phyloP scores from a whole-genome alignment of 345 rosid species.

The Lumnitzera racemosa region DNA sequence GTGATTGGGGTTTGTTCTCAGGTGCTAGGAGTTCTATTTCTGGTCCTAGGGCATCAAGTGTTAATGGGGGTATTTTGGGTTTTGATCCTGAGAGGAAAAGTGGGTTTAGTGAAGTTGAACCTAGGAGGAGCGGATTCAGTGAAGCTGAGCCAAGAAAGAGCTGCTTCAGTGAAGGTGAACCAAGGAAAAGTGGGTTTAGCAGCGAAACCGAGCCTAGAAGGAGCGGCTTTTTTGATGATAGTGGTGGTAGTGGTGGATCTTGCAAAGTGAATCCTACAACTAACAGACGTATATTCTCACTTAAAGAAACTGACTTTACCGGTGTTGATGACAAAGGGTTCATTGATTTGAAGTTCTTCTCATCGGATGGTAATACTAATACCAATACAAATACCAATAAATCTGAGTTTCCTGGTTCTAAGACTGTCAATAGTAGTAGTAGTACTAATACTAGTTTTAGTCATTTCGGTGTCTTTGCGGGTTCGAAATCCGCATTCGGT shows the following conservation, averaged over 20 bases:
- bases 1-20: slow-evolving; percentile 30
- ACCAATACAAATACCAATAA: slow-evolving; percentile 26
- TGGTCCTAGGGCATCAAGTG: slow-evolving; percentile 81
- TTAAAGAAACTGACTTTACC: slow-evolving; percentile 62
- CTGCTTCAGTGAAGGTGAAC: slow-evolving; percentile 49
- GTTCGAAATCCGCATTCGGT: slow-evolving; percentile 42
- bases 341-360: slow-evolving; percentile 76
- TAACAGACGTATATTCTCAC: slow-evolving; percentile 57
- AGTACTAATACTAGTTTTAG: too few species aligned
- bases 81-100: slow-evolving; percentile 76
- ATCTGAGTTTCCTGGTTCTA: slow-evolving; percentile 16
- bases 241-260: slow-evolving; percentile 36
- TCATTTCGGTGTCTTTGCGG: slow-evolving; percentile 17
- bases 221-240: slow-evolving; percentile 42
- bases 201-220: slow-evolving; percentile 25
- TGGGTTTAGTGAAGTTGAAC: slow-evolving; percentile 65
- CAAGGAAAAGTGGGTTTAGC: slow-evolving; percentile 40
- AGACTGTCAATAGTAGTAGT: slow-evolving; percentile 1
- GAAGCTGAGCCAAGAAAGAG: slow-evolving; percentile 28
- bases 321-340: slow-evolving; percentile 78
- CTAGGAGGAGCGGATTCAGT: slow-evolving; percentile 38
- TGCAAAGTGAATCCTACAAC: slow-evolving; percentile 11
- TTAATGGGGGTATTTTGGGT: slow-evolving; percentile 44
- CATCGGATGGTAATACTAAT: slow-evolving; percentile 1
- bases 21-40: slow-evolving; percentile 50